Evolutionary conservation across 225 moss, liverwort and hornwort genomes (phyloP).

Genomic region (Bryum argenteum): DNA sequence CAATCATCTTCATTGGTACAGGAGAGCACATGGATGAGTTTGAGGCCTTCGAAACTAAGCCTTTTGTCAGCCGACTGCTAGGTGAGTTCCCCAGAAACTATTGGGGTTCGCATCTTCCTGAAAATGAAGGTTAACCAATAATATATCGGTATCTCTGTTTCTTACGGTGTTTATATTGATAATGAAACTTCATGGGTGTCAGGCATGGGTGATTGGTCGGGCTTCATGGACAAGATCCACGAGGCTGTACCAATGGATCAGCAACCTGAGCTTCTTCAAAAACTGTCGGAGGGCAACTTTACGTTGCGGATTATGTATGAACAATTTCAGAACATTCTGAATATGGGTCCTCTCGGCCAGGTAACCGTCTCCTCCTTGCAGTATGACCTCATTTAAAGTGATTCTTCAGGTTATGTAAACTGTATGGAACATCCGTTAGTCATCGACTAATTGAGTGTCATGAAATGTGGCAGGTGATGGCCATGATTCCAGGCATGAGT

Average conservation of each 20-base stretch:
- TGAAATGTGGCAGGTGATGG: conserved; percentile 73
- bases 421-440: not conserved
- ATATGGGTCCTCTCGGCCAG: conserved; percentile 83
- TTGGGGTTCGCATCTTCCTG: not conserved
- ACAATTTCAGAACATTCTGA: conserved; percentile 77
- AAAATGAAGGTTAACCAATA: not conserved
- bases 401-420: conserved; percentile 1
- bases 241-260: conserved; percentile 93
- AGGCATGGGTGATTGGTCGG: conserved; percentile 92
- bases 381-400: not conserved
- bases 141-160: not conserved
- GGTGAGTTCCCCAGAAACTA: conserved; percentile 47
- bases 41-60: conserved; percentile 83
- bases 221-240: conserved; percentile 90
- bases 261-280: conserved; percentile 82
- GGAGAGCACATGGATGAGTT: conserved; percentile 98
- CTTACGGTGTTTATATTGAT: not conserved
- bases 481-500: conserved; percentile 95
- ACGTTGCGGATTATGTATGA: conserved; percentile 89
- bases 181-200: conserved; percentile 18
- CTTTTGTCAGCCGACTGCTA: conserved; percentile 83
- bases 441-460: conserved; percentile 8
- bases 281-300: conserved; percentile 78
- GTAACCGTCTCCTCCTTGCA: conserved; percentile 32
- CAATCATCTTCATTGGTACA: conserved; percentile 85